A percentile compares a stretch with the other conserved stretches of the same genome.
Evolutionary conservation across 164 flowering plant genomes (phyloP).

Genomic region (Tinospora cordifolia): DNA sequence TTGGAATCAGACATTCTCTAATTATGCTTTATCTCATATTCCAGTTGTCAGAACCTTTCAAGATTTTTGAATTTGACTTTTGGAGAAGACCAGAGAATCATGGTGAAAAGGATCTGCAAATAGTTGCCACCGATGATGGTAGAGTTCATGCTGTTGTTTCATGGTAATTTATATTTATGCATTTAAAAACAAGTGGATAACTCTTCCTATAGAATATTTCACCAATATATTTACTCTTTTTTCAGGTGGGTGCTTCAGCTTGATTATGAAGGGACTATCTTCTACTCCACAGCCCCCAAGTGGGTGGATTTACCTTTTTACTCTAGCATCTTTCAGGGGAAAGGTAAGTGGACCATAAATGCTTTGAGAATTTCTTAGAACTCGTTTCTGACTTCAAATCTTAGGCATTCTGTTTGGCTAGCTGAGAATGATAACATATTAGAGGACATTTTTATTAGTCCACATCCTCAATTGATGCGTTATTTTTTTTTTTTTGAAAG

Average conservation of each 20-base stretch:
- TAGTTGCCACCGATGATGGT: constrained; percentile 59
- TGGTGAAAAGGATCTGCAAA: constrained; percentile 42
- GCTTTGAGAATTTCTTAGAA: neutral
- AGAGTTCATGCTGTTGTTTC: constrained; percentile 73
- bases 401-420: neutral
- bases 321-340: constrained; percentile 14
- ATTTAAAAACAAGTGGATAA: neutral
- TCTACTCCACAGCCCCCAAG: constrained; percentile 80
- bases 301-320: constrained; percentile 43
- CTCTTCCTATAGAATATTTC: neutral
- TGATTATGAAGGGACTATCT: constrained; percentile 70
- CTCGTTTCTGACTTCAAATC: neutral
- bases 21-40: constrained; percentile 31
- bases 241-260: constrained; percentile 95
- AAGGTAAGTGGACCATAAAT: constrained; percentile 25
- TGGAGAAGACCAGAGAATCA: constrained; percentile 88
- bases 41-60: constrained; percentile 98
- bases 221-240: constrained; percentile 7
- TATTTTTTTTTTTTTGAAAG: no score
- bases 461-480: neutral
- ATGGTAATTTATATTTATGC: constrained; percentile 41
- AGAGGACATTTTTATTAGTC: neutral
- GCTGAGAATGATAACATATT: neutral
- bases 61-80: constrained; percentile 88
- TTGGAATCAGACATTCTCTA: constrained; percentile 12